phyloP scores from a whole-genome alignment of 768 basidiomycete genomes.

The Hygrocybe coccinea region DNA sequence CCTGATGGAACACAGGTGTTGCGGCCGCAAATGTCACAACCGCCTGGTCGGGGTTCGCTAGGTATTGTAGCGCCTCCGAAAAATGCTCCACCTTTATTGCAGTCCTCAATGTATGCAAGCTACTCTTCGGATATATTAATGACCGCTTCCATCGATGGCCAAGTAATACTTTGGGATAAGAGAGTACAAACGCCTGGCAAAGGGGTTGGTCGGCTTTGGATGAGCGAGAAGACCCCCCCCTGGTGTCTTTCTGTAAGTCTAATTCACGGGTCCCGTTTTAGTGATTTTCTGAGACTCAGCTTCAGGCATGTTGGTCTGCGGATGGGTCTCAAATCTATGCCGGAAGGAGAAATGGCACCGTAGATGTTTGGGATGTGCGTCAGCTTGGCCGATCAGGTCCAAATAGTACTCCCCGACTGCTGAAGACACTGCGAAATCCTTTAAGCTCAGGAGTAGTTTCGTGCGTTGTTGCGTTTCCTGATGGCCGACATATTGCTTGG shows the following conservation, averaged over 20 bases:
- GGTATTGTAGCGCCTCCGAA: slow-evolving; percentile 54
- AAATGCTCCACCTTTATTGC: slow-evolving; percentile 71
- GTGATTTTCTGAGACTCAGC: not conserved
- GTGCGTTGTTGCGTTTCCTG: slow-evolving; percentile 87
- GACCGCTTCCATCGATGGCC: slow-evolving; percentile 88
- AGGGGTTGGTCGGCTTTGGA: slow-evolving; percentile 81
- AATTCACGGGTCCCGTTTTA: not conserved
- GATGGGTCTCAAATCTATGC: slow-evolving; percentile 87
- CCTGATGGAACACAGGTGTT: not conserved
- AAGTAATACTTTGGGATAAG: slow-evolving; percentile 88
- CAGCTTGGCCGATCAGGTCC: slow-evolving; percentile 61
- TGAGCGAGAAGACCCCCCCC: slow-evolving; percentile 88
- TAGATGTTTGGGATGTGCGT: slow-evolving; percentile 96
- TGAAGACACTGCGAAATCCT: slow-evolving; percentile 84
- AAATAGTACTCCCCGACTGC: slow-evolving; percentile 61
- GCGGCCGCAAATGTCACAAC: slow-evolving; percentile 13
- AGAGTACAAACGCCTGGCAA: slow-evolving; percentile 57
- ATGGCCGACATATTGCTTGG: slow-evolving; percentile 89
- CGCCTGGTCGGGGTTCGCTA: slow-evolving; percentile 25
- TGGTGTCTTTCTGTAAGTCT: slow-evolving; percentile 89
- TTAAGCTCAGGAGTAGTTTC: slow-evolving; percentile 86
- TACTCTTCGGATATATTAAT: slow-evolving; percentile 82
- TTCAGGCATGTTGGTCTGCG: slow-evolving; percentile 89
- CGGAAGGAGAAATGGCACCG: slow-evolving; percentile 82
- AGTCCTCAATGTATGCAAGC: slow-evolving; percentile 50